Base-by-base conservation (phyloP, 352 stramenopile genomes). In the Albugo candida region DNA sequence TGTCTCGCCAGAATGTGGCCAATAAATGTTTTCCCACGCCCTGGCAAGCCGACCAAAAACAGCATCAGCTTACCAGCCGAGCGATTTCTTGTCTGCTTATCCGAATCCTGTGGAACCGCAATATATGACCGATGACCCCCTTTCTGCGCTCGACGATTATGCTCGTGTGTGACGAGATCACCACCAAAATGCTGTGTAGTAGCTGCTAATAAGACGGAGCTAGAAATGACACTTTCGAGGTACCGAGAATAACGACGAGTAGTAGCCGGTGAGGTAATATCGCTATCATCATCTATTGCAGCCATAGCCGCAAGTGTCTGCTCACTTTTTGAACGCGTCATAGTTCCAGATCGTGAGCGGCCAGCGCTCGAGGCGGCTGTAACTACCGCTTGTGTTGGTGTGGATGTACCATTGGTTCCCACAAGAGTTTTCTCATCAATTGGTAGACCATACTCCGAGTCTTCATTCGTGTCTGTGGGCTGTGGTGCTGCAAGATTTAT, bases 131-230 rank as follows among this genome's bases (percentile, higher is more conserved):
- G 73, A 42, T 89, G 76, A 18, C 76, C 76, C 5, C 76, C 76
- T 0, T 73, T 56, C 55, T 86, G 59, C 4, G 73, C 71, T 13
- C 76, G 76, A 27, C 61, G 64, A 43, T 66, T 70, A 61, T 89
- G 76, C 43, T 89, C 76, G 10, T 86, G 63, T 1, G 76, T 89
- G 11, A 85, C 73, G 2, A 89, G 55, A 35, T 89, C 76, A 1
- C 76, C 76, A 20, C 76, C 76, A 70, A 89, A 89, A 57, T 89
- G 71, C 58, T 89, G 71, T 51, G 76, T 86, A 11, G 73, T 83
- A 5, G 76, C 76, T 13, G 76, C 76, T 16, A 89, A 55, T 27
- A 89, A 47, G 19, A 89, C 70, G 16, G 70, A 83, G 24, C 65
- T 81, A 36, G 70, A 58, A n/a, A 72, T 72, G 4, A 55, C 58